Evolutionary conservation across 1,284 basidiomycete genomes (phyloP).

Genomic region (Ganoderma multipileum): DNA sequence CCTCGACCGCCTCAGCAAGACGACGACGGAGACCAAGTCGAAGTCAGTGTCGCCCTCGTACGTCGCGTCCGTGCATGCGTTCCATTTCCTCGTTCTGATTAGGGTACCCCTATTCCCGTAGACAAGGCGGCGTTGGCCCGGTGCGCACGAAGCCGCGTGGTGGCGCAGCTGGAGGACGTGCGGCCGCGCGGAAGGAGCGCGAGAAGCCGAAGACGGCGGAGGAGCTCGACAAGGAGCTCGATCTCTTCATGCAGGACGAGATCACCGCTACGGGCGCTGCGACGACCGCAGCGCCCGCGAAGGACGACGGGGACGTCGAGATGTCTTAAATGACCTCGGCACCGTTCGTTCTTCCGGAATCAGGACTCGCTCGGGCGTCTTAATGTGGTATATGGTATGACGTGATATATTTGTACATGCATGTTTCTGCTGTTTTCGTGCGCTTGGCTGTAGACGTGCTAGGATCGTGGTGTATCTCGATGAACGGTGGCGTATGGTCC

Average conservation of each 20-base stretch:
- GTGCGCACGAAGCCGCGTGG: constrained; percentile 45
- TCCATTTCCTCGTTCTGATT: neutral
- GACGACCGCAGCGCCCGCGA: constrained; percentile 22
- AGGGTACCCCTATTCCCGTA: neutral
- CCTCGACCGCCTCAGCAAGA: constrained; percentile 60
- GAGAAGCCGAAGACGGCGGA: constrained; percentile 76
- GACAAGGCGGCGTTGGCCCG: constrained; percentile 43
- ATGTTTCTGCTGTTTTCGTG: neutral
- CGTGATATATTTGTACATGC: constrained; percentile 8
- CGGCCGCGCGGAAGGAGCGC: constrained; percentile 39
- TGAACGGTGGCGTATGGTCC: neutral
- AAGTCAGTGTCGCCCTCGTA: constrained; percentile 35
- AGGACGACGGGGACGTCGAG: constrained; percentile 53
- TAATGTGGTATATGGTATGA: constrained; percentile 4
- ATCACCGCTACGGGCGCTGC: constrained; percentile 37
- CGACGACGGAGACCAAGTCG: constrained; percentile 43
- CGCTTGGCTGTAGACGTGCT: neutral
- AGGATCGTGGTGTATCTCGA: neutral
- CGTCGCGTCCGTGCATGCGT: constrained; percentile 28
- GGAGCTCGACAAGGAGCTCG: constrained; percentile 91
- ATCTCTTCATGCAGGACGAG: constrained; percentile 88
- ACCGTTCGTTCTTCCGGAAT: neutral
- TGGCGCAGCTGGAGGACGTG: constrained; percentile 36
- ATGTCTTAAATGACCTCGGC: constrained; percentile 46
- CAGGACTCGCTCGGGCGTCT: constrained; percentile 2